Conservation (phyloP, 805 yeast genomes). For the Torulaspora franciscae region DNA sequence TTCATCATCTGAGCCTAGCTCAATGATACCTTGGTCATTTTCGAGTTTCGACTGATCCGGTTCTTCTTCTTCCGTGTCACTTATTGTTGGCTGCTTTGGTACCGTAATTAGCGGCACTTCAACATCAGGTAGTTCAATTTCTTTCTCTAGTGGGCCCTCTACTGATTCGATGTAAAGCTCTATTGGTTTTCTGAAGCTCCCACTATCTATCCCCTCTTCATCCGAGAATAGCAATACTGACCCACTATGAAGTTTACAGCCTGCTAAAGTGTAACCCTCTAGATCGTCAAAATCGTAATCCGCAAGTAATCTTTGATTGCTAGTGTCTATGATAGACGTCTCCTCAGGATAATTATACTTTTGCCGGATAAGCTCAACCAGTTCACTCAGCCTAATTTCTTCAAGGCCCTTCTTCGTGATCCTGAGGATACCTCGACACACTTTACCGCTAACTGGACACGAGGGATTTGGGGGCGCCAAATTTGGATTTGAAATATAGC, state of each 20-base stretch:
- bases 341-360: slow-evolving; percentile 49
- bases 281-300: slow-evolving; percentile 90
- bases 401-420: slow-evolving; percentile 30
- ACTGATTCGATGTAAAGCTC: slow-evolving; percentile 51
- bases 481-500: slow-evolving; percentile 60
- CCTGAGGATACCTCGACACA: slow-evolving; percentile 48
- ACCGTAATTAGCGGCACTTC: slow-evolving; percentile 27
- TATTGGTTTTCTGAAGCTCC: slow-evolving; percentile 44
- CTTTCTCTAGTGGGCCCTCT: slow-evolving; percentile 8
- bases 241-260: slow-evolving; percentile 56
- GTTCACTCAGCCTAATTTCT: slow-evolving; percentile 41
- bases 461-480: slow-evolving; percentile 57
- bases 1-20: slow-evolving; percentile 16
- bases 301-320: slow-evolving; percentile 55
- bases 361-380: slow-evolving; percentile 47
- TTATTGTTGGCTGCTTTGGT: slow-evolving; percentile 1
- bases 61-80: slow-evolving; percentile 18
- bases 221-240: slow-evolving; percentile 67
- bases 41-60: slow-evolving; percentile 2
- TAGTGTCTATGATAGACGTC: slow-evolving; percentile 31
- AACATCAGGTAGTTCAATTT: slow-evolving; percentile 34
- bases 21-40: slow-evolving; percentile 13
- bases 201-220: slow-evolving; percentile 54
- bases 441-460: slow-evolving; percentile 62
- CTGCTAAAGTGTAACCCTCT: slow-evolving; percentile 42